Conservation (phyloP, 371 early-diverging fungal genomes). For the Zancudomyces culisetae region DNA sequence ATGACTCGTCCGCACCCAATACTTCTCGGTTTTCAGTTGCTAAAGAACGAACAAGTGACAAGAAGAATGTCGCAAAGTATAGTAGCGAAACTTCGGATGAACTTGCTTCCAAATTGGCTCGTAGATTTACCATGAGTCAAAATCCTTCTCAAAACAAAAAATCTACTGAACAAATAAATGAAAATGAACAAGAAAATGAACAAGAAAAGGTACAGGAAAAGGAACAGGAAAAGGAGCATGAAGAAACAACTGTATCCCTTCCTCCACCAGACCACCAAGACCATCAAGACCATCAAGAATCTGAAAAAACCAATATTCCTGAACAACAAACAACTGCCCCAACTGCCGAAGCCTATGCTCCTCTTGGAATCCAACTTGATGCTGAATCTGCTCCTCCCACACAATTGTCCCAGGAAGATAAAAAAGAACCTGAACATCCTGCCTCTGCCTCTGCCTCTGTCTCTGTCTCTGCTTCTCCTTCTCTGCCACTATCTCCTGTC, state of each 20-base stretch:
- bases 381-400: slow-evolving; percentile 8
- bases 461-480: slow-evolving; percentile 22
- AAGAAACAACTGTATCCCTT: background rate
- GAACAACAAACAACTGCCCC: background rate
- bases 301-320: background rate
- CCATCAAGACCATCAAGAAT: background rate
- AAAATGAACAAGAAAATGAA: background rate
- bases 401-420: too few species aligned
- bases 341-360: background rate
- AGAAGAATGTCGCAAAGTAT: too few species aligned
- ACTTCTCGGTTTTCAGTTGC: background rate
- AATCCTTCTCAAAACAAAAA: background rate
- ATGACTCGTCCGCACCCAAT: background rate
- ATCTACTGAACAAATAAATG: background rate
- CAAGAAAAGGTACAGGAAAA: slow-evolving; percentile 1
- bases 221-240: slow-evolving; percentile 9
- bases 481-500: slow-evolving; percentile 5
- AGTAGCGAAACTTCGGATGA: background rate
- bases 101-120: background rate
- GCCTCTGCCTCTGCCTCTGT: slow-evolving; percentile 10
- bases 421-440: too few species aligned
- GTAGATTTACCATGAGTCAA: background rate
- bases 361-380: slow-evolving; percentile 1
- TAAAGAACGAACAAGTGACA: background rate
- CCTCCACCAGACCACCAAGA: background rate